Evolutionary conservation across 1,284 basidiomycete genomes (phyloP), one percentile per base, ranked within the genome.

Genomic region (Cutaneotrichosporon dermatis): DNA sequence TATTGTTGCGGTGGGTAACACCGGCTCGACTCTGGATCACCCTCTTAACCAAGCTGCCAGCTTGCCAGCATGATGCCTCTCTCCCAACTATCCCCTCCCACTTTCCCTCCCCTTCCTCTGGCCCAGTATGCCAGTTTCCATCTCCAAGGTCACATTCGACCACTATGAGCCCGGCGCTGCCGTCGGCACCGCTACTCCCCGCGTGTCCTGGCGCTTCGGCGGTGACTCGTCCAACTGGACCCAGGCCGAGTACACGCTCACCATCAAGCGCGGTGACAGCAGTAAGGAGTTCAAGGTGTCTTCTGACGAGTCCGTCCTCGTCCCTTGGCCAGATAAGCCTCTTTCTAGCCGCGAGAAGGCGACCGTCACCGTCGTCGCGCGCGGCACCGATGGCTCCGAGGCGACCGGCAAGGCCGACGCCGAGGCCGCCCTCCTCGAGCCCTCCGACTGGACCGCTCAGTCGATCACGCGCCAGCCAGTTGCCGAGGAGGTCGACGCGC

Each of bases 171-270:
- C 62, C 2, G 64, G 64, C 8, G 55, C 68, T 9, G 67, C 50
- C 8, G 60, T 73, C 35, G 63, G 49, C 2, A 55, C 62, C 16
- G 40, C 64, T 0, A n/a, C 48, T 1, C 72, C 72, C 9, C 62
- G 69, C 37, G 46, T 74, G 2, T 69, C 68, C 4, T 74, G 72
- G 72, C 66, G 71, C 9, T 74, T 72, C 54, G 54, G 25, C 3
- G 51, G 58, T 13, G 50, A 59, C 8, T 45, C 43, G 11, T 9
- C 4, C 9, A 16, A 59, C 55, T 74, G 74, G 74, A 55, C 35
- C 11, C 74, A 76, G 56, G 25, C 46, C 3, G 58, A 60, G 1
- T 76, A 72, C 62, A 66, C 69, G 42, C n/a, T 76, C 4, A 15
- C 39, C n/a, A 51, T 74, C 41, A 44, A 40, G 4, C 58, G 63